Base-by-base conservation (phyloP, 2,329 filamentous ascomycete species). In the Shiraia bambusicola region DNA sequence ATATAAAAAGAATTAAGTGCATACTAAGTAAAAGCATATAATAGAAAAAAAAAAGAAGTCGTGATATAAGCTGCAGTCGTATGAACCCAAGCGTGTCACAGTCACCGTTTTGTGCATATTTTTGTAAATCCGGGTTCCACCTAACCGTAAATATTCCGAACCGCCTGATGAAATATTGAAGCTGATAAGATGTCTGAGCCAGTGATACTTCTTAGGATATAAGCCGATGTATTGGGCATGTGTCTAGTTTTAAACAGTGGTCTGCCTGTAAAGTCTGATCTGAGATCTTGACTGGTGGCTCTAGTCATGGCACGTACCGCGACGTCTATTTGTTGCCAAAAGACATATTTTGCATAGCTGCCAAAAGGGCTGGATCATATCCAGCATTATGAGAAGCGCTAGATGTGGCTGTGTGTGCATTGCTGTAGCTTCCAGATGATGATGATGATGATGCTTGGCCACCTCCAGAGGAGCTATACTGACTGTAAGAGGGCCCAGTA, bases 301-400 rank as follows among this genome's bases (percentile, higher is more conserved):
- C 19, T 22, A 22, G 19, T 22, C 19, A 4, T 22, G 19, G 19
- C 4, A 8, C 19, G 8, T 13, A 31, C 13, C 3, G 8, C 16
- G n/a, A 13, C 27, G 27, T n/a, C 47, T 50, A 58, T 34, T 57
- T 58, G 42, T 34, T 37, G 26, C 36, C 39, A 13, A 63, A 49
- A 28, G 53, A 54, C 44, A 64, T 42, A 42, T 57, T 61, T n/a
- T 60, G 56, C 49, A 62, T 54, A 13, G 55, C 55, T 11, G 38
- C 35, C 25, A 56, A 12, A 28, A 56, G 31, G 15, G 46, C 27
- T 8, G 49, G 37, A 22, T 59, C 52, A 16, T 49, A 51, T 26
- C 42, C 38, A 14, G 46, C 38, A 36, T 48, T 47, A 27, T 50
- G 47, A n/a, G 47, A 41, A 34, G 41, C 22, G 16, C 42, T 35